These are phyloP conservation scores for Taphrina sp. DNA, from an alignment of 1,139 yeast species.

Conservation along the genomic window DNA sequence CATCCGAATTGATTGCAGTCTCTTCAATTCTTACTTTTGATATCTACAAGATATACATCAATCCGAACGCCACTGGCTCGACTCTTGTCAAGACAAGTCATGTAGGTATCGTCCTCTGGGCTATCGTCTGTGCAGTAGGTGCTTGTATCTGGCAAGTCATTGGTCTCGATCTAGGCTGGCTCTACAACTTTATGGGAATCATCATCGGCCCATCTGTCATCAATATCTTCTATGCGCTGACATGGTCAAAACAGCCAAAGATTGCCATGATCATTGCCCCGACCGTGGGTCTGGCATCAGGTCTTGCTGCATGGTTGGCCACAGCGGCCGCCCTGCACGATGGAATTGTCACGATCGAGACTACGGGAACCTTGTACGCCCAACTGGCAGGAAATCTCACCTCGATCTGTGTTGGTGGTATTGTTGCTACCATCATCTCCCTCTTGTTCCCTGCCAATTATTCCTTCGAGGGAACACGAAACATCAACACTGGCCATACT, in stretches of 20 bases:
- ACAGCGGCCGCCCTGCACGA: conserved; percentile 38
- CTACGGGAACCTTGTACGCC: conserved; percentile 44
- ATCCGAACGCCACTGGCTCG: conserved; percentile 49
- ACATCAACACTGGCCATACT: conserved; percentile 35
- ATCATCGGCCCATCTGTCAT: conserved; percentile 50
- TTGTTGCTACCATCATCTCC: conserved; percentile 13
- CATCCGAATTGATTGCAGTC: conserved; percentile 53
- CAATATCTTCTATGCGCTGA: conserved; percentile 49
- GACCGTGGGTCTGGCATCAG: conserved; percentile 44
- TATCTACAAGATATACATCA: conserved; percentile 50
- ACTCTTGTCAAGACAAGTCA: conserved; percentile 46
- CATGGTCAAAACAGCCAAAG: conserved; percentile 46
- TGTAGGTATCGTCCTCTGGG: conserved; percentile 18
- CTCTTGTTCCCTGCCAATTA: conserved; percentile 47
- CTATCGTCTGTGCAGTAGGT: conserved; percentile 23
- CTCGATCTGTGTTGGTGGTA: conserved; percentile 40
- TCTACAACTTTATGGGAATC: conserved; percentile 47
- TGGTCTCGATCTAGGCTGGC: conserved; percentile 45
- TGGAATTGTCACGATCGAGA: conserved; percentile 37
- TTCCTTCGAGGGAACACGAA: conserved; percentile 46
- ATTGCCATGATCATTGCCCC: conserved; percentile 39
- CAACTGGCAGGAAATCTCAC: conserved; percentile 46
- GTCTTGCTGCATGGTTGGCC: conserved; percentile 43
- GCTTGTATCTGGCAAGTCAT: conserved; percentile 46
- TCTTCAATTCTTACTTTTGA: conserved; percentile 53